Conservation (phyloP, 345 rosid species). For the Ceriops tagal region DNA sequence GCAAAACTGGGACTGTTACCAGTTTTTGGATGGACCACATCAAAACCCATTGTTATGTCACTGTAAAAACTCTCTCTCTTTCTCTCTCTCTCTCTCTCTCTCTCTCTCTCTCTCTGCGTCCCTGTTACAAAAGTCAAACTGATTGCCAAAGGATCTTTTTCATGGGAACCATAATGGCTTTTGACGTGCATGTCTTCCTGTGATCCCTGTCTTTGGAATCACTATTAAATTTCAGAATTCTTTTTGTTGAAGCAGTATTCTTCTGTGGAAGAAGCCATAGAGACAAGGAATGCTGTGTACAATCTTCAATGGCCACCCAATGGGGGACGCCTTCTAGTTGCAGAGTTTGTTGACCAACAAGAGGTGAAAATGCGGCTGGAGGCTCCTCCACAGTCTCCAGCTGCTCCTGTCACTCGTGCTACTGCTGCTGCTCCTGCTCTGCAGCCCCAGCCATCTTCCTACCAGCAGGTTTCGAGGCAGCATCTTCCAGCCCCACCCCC, state of each 20-base stretch:
- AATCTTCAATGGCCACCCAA: constrained; percentile 95
- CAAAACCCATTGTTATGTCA: constrained; percentile 93
- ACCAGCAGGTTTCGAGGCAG: constrained; percentile 50
- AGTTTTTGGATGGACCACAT: constrained; percentile 98
- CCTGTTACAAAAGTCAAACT: background rate
- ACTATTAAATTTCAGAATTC: background rate
- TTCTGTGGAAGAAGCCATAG: constrained; percentile 78
- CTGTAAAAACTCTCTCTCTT: constrained; percentile 48
- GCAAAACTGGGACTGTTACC: constrained; percentile 69
- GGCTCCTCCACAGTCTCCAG: constrained; percentile 52
- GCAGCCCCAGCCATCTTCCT: constrained; percentile 52
- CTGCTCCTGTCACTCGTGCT: constrained; percentile 31
- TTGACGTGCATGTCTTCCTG: background rate
- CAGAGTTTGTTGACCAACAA: constrained; percentile 81
- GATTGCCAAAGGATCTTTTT: background rate
- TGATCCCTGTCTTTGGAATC: constrained; percentile 1
- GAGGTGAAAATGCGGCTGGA: constrained; percentile 69
- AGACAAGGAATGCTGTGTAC: constrained; percentile 85
- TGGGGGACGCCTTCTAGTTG: constrained; percentile 78
- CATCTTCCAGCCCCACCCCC: constrained; percentile 56
- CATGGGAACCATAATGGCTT: background rate
- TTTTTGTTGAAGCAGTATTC: constrained; percentile 62
- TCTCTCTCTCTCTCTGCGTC: background rate
- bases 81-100: constrained; percentile 8
- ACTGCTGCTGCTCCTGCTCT: constrained; percentile 19